Conservation (phyloP, 495 filamentous ascomycete species). For the Hyaloscypha bicolor region DNA sequence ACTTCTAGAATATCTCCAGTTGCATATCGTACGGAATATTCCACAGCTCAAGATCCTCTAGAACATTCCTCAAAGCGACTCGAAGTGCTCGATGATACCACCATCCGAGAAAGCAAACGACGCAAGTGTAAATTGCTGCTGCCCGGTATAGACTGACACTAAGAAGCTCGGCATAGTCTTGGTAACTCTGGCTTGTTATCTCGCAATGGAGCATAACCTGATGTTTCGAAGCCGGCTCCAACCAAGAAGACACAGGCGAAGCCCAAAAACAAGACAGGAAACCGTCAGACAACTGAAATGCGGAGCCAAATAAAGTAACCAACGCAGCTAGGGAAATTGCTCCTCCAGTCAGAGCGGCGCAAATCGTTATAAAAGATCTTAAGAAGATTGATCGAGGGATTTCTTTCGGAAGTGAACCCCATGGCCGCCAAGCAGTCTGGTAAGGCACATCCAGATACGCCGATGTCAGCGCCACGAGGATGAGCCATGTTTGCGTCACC, state of each 20-base stretch:
- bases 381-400: background rate
- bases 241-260: background rate
- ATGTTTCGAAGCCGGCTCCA: background rate
- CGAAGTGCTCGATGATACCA: background rate
- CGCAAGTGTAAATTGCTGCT: background rate
- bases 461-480: background rate
- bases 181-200: background rate
- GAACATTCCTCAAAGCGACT: background rate
- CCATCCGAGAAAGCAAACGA: background rate
- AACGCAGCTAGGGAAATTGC: background rate
- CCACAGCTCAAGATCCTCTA: background rate
- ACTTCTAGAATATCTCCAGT: no score
- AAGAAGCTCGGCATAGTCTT: background rate
- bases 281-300: background rate
- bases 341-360: background rate
- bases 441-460: background rate
- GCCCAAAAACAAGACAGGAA: background rate
- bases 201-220: background rate
- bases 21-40: no score
- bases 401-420: background rate
- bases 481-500: background rate
- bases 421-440: background rate
- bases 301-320: background rate
- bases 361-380: background rate
- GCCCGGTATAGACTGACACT: background rate